Percentiles rank a stretch among this genome's conserved stretches.
Evolutionary conservation across 352 stramenopile genomes (phyloP).

Genomic region (Pythium myriotylum): DNA sequence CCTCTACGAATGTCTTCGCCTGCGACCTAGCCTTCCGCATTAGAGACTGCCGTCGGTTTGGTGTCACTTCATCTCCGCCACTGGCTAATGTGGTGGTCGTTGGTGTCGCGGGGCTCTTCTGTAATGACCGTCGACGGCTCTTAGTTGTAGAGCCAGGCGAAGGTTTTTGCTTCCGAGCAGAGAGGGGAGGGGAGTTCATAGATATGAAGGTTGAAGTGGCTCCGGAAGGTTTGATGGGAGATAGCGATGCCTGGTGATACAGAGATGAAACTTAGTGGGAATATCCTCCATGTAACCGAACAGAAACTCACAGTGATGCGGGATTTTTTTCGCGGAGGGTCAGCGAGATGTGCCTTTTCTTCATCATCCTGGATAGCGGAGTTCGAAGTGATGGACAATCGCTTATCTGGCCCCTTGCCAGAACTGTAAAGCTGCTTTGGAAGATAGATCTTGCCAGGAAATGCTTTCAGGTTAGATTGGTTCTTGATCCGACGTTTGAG

Average conservation of each 20-base stretch:
- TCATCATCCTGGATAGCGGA: background rate
- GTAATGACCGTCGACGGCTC: conserved; percentile 17
- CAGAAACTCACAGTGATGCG: conserved; percentile 54
- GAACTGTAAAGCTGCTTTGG: conserved; percentile 66
- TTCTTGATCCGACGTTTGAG: conserved; percentile 88
- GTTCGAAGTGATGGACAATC: background rate
- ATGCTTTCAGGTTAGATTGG: conserved; percentile 81
- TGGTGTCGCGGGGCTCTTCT: conserved; percentile 18
- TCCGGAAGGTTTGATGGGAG: conserved; percentile 70
- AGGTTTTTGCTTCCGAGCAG: conserved; percentile 51
- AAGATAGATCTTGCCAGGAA: conserved; percentile 82
- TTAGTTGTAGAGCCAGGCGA: conserved; percentile 30
- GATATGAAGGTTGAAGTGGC: conserved; percentile 59
- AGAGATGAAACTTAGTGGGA: conserved; percentile 7
- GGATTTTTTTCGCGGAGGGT: conserved; percentile 21
- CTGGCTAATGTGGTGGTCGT: background rate
- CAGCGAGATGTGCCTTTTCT: background rate
- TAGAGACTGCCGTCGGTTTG: conserved; percentile 52
- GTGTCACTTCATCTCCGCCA: conserved; percentile 24
- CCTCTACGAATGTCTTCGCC: conserved; percentile 51
- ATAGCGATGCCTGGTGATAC: conserved; percentile 55
- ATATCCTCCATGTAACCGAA: background rate
- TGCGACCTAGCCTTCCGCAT: conserved; percentile 47
- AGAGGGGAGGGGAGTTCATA: conserved; percentile 59
- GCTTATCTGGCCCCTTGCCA: conserved; percentile 20